Evolutionary conservation across 352 stramenopile genomes (phyloP), one percentile per base, ranked within the genome.

Genomic region (Stephanocyclus meneghinianus): DNA sequence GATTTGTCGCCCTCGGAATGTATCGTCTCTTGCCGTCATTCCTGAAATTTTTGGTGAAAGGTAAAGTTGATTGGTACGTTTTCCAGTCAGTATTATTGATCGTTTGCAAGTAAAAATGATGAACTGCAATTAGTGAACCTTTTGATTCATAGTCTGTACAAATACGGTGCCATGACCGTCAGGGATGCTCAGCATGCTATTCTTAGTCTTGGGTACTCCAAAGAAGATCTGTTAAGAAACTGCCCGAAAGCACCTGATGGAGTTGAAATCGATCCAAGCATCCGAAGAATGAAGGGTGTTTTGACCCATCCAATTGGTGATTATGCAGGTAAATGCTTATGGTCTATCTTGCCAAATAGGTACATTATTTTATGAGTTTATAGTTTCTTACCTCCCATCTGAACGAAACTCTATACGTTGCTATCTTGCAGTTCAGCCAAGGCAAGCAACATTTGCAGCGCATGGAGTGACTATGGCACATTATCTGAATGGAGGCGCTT

Each of bases 271-370:
- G 80, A 90, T 53, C 74, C 76, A 21, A 30, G 56, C 11, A 48
- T 90, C 35, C 71, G 83, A 37, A 47, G 81, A 47, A 69, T 90
- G 32, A 90, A 90, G 51, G 84, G 66, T 37, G 84, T 90, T 8
- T 40, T 88, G 7, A 85, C 63, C 55, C 84, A 90, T 78, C 84
- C 84, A 9, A 90, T 90, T 66, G 84, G 84, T 40, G 84, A 90
- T 65, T 90, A 90, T 64, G 84, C 84, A 40, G 35, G 35, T 59
- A 79, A 87, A 5, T 40, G 35, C 35, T 2, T 9, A 40, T 9
- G 35, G 4, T 8, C 7, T 1, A 40, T 40, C 30, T 57, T 13
- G 10, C 51, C 44, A 35, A 50, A n/a, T 61, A 15, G 35, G 21
- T 64, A 4, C n/a, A n/a, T n/a, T 10, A 51, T 45, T 15, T 70